These are phyloP conservation scores for Cryptosporidium parvum DNA, from an alignment of 169 alveolate species.

Conservation along the genomic window DNA sequence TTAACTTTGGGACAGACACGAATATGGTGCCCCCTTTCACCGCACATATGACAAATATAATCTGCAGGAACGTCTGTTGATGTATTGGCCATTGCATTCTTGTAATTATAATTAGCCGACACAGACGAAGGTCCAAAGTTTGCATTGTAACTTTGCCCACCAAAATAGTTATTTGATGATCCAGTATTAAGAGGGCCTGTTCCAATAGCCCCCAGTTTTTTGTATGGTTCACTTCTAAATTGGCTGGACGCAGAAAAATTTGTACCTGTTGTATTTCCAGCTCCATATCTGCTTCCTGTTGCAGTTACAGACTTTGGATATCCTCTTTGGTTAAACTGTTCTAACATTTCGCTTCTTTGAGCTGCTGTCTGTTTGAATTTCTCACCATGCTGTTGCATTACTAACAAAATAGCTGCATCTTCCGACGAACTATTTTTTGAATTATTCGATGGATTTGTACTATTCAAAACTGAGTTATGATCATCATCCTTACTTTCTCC, in stretches of 20 bases:
- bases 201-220: not conserved
- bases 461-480: not conserved
- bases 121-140: not conserved
- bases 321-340: conserved; percentile 42
- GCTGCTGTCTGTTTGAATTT: conserved; percentile 66
- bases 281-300: conserved; percentile 1
- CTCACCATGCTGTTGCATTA: conserved; percentile 75
- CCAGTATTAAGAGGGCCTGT: not conserved
- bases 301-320: conserved; percentile 1
- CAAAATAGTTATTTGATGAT: not conserved
- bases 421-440: conserved; percentile 12
- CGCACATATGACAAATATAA: conserved; percentile 90
- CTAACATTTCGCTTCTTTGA: conserved; percentile 71
- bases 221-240: conserved; percentile 58
- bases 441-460: not conserved
- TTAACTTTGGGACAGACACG: conserved; percentile 83
- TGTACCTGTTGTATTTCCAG: not conserved
- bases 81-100: not conserved
- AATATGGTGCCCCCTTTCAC: conserved; percentile 88
- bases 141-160: not conserved
- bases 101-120: not conserved
- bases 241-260: conserved; percentile 1
- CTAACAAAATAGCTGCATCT: conserved; percentile 67
- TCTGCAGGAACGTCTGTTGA: conserved; percentile 70
- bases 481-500: not conserved